Evolutionary conservation across 345 rosid genomes (phyloP).

Genomic region (Brassica juncea): DNA sequence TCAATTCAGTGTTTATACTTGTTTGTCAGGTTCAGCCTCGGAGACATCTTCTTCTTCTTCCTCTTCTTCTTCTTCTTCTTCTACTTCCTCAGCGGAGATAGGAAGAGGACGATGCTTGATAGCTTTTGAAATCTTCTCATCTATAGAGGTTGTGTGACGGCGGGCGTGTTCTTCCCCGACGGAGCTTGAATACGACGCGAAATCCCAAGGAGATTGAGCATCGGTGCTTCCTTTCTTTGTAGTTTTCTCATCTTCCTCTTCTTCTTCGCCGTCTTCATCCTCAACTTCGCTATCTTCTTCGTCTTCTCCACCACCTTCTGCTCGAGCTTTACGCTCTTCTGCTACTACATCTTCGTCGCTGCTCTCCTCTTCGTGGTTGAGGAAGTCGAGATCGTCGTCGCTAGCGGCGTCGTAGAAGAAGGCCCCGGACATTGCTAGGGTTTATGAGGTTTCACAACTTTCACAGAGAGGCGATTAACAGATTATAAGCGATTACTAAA

Average conservation of each 20-base stretch:
- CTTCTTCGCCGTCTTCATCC: conserved; percentile 29
- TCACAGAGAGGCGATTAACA: not conserved
- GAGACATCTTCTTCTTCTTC: conserved; percentile 27
- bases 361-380: conserved; percentile 25
- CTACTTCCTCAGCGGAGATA: conserved; percentile 32
- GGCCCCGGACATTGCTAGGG: conserved; percentile 37
- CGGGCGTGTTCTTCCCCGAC: conserved; percentile 92
- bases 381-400: conserved; percentile 61
- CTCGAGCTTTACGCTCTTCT: not conserved
- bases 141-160: conserved; percentile 86
- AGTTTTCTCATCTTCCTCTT: conserved; percentile 31
- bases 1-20: conserved; percentile 43
- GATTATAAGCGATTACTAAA: not conserved
- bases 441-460: conserved; percentile 27
- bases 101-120: conserved; percentile 50
- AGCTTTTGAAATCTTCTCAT: conserved; percentile 72
- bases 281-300: conserved; percentile 38
- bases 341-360: conserved; percentile 20
- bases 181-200: conserved; percentile 75
- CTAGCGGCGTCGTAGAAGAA: conserved; percentile 68
- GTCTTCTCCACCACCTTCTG: conserved; percentile 46
- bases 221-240: conserved; percentile 27
- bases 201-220: conserved; percentile 90
- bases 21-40: conserved; percentile 62
- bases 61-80: not conserved